Base-by-base conservation (phyloP, 768 basidiomycete species). In the Tubosaeta sp. region DNA sequence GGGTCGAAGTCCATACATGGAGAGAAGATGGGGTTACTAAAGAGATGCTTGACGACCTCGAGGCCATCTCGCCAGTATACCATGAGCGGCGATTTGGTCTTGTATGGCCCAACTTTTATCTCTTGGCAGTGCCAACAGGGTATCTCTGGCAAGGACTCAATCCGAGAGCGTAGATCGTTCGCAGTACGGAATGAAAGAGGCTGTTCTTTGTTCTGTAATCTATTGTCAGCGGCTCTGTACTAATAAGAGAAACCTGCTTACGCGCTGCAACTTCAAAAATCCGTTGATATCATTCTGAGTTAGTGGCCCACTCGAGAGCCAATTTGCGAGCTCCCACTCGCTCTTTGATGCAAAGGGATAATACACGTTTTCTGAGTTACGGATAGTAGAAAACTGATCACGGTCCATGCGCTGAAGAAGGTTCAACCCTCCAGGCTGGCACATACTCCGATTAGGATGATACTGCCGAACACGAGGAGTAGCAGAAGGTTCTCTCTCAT, bases 21-120 rank as follows among this genome's bases (percentile, higher is more conserved):
- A 7, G 46, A 50, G 14, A 69, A 54, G 0, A 61, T 31, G 0
- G 63, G 71, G 50, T 61, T 64, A 2, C 55, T 39, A 8, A 68
- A 59, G 6, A 72, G 57, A 4, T 56, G 50, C 29, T 66, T 29
- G 6, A 69, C 14, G 6, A 63, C 65, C 43, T 70, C 56, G 0
- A 72, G 43, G 1, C 59, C 51, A 47, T 72, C 61, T 1, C 61
- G 19, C 56, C 53, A 58, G 27, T 55, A 58, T 1, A 60, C 22
- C 3, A 46, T 27, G 14, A 58, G 5, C 0, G 47, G 57, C 0
- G 12, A 10, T 14, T 55, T 55, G 3, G 27, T 58, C 35, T 32
- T 48, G n/a, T 53, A 49, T 26, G 41, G 14, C 12, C 47, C 43
- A 8, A 56, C 43, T 14, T 31, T 43, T 26, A 43, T 43, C 10